These are phyloP conservation scores for Globisporangium barbulae DNA, from an alignment of 352 stramenopile species.

Conservation along the genomic window DNA sequence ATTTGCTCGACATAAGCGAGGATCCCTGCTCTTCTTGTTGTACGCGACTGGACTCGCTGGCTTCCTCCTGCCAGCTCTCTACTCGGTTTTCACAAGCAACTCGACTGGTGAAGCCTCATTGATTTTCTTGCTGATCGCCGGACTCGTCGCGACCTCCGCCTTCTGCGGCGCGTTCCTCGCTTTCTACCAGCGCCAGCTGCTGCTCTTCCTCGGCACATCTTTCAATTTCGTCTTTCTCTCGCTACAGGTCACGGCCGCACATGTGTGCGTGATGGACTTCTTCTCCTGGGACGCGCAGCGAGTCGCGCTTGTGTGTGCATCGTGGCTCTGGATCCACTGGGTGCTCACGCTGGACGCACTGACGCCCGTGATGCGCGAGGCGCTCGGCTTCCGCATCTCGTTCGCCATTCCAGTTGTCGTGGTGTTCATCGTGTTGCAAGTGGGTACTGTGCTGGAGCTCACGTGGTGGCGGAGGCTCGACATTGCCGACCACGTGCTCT, in stretches of 20 bases:
- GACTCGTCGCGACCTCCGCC: not conserved
- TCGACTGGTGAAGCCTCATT: not conserved
- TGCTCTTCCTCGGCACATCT: slow-evolving; percentile 3
- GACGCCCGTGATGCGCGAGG: slow-evolving; percentile 5
- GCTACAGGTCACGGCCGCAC: slow-evolving; percentile 15
- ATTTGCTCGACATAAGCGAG: not conserved
- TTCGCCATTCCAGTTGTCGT: not conserved
- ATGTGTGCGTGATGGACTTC: slow-evolving; percentile 18
- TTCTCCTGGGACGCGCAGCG: slow-evolving; percentile 16
- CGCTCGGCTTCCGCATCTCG: not conserved
- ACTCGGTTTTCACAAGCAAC: not conserved
- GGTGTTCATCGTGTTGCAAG: not conserved
- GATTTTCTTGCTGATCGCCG: not conserved
- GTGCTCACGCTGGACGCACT: slow-evolving; percentile 20
- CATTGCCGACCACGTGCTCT: not conserved
- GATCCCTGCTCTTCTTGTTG: not conserved
- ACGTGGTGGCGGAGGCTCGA: not conserved
- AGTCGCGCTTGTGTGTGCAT: slow-evolving; percentile 2
- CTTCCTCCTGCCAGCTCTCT: not conserved
- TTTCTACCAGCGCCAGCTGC: not conserved
- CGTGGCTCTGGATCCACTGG: slow-evolving; percentile 25
- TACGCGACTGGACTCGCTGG: not conserved
- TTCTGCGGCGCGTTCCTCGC: not conserved
- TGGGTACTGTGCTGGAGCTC: not conserved
- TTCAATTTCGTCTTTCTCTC: slow-evolving; percentile 26